A percentile compares a stretch with the other conserved stretches of the same genome.
Conservation (phyloP, 192 early-diverging fungal species). For the Phycomyces nitens region DNA sequence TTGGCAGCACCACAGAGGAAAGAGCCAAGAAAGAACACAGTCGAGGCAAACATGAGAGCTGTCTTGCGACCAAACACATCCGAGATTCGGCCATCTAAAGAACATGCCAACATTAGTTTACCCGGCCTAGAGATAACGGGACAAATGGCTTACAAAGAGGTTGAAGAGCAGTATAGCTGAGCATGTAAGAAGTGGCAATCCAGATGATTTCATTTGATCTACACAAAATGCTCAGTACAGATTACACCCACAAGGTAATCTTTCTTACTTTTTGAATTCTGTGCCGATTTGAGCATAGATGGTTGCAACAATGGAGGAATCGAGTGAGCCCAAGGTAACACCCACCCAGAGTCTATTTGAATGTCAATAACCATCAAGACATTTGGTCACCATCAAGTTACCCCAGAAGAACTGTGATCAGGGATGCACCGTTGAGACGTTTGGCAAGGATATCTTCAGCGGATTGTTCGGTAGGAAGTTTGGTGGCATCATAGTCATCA, state of each 20-base stretch:
- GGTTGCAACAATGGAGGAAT: slow-evolving; percentile 37
- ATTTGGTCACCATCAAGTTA: too few species aligned
- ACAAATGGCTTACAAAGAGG: slow-evolving; percentile 56
- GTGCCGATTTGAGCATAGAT: slow-evolving; percentile 38
- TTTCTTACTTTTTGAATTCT: slow-evolving; percentile 33
- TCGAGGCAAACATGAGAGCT: slow-evolving; percentile 53
- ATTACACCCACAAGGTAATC: background rate
- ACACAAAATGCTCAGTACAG: background rate
- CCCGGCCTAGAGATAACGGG: too few species aligned
- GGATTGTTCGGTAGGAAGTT: background rate
- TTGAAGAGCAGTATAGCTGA: slow-evolving; percentile 74
- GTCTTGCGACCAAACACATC: slow-evolving; percentile 81
- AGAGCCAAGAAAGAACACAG: slow-evolving; percentile 65
- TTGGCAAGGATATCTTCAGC: slow-evolving; percentile 1
- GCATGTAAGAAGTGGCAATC: slow-evolving; percentile 75
- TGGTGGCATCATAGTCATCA: background rate
- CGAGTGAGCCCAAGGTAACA: slow-evolving; percentile 26
- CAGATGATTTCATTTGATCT: slow-evolving; percentile 65
- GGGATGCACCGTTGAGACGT: slow-evolving; percentile 16
- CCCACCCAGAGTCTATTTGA: slow-evolving; percentile 36
- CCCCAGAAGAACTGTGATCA: slow-evolving; percentile 18
- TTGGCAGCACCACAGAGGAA: slow-evolving; percentile 62
- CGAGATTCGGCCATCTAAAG: slow-evolving; percentile 50
- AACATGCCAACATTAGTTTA: background rate
- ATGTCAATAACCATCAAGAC: too few species aligned